A percentile compares a stretch with the other conserved stretches of the same genome.
Evolutionary conservation across 495 filamentous ascomycete species (phyloP).

Genomic region (Penicillium dipodomyicola): DNA sequence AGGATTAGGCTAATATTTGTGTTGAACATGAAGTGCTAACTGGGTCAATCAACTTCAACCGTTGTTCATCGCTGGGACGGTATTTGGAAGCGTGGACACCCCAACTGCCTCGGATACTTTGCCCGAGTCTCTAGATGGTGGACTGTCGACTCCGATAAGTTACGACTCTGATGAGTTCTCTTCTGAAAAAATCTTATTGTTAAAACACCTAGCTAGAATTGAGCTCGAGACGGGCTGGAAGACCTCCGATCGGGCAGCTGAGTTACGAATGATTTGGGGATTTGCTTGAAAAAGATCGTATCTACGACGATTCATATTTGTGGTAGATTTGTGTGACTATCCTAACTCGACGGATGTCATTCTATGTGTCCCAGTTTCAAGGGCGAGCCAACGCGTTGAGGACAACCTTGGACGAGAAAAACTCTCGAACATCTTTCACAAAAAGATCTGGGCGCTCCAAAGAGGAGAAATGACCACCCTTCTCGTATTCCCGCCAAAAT

Average conservation of each 20-base stretch:
- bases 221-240: slow-evolving; percentile 23
- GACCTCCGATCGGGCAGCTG: slow-evolving; percentile 18
- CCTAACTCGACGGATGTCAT: no score
- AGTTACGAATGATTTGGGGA: slow-evolving; percentile 17
- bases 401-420: slow-evolving; percentile 15
- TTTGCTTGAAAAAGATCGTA: background rate
- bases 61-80: slow-evolving; percentile 9
- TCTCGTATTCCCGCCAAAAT: slow-evolving; percentile 32
- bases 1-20: no score
- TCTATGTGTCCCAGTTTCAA: background rate
- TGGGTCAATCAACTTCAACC: slow-evolving; percentile 20
- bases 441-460: slow-evolving; percentile 36
- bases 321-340: no score
- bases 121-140: background rate
- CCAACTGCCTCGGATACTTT: background rate
- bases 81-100: slow-evolving; percentile 8
- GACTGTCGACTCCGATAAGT: background rate
- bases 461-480: slow-evolving; percentile 41
- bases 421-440: slow-evolving; percentile 33
- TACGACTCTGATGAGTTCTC: slow-evolving; percentile 7
- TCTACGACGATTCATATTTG: no score
- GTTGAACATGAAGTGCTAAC: slow-evolving; percentile 10
- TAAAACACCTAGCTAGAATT: slow-evolving; percentile 19
- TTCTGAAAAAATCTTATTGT: slow-evolving; percentile 18
- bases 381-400: slow-evolving; percentile 7